A percentile compares a stretch with the other conserved stretches of the same genome.
Evolutionary conservation across 495 filamentous ascomycete species (phyloP).

Genomic region (Chaetomium tenue): DNA sequence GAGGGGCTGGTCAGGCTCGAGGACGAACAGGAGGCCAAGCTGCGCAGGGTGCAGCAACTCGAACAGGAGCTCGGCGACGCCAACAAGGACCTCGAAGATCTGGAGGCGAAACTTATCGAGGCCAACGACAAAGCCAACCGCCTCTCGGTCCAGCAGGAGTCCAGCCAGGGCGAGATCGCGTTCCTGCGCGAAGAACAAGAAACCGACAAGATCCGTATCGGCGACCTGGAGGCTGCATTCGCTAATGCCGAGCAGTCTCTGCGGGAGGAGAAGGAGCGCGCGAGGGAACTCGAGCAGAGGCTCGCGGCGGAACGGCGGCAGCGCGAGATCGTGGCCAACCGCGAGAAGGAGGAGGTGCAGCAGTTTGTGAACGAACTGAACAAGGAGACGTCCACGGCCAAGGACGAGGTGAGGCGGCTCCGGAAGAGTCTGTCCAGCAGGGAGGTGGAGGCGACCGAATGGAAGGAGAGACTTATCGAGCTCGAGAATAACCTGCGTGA

Average conservation of each 20-base stretch:
- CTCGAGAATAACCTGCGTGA: constrained; percentile 84
- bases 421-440: constrained; percentile 76
- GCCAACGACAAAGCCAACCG: constrained; percentile 81
- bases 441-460: constrained; percentile 84
- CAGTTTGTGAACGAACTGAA: constrained; percentile 80
- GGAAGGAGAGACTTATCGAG: constrained; percentile 84
- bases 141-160: constrained; percentile 86
- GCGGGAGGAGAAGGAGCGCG: constrained; percentile 76
- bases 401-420: constrained; percentile 81
- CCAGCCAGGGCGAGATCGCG: constrained; percentile 84
- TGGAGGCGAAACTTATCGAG: constrained; percentile 73
- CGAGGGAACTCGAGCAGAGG: constrained; percentile 72
- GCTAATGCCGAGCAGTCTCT: constrained; percentile 69
- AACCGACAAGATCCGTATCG: constrained; percentile 95
- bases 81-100: constrained; percentile 71
- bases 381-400: constrained; percentile 69
- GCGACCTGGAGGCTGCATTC: constrained; percentile 79
- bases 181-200: constrained; percentile 98
- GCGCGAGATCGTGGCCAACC: constrained; percentile 77
- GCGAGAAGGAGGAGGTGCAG: constrained; percentile 80
- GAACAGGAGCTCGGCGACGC: constrained; percentile 72
- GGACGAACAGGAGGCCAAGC: constrained; percentile 72
- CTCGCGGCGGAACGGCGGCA: constrained; percentile 78
- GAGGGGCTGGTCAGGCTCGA: constrained; percentile 82
- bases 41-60: constrained; percentile 62